phyloP scores from a whole-genome alignment of 2,329 filamentous ascomycete species.

The Aspergillus fischeri region DNA sequence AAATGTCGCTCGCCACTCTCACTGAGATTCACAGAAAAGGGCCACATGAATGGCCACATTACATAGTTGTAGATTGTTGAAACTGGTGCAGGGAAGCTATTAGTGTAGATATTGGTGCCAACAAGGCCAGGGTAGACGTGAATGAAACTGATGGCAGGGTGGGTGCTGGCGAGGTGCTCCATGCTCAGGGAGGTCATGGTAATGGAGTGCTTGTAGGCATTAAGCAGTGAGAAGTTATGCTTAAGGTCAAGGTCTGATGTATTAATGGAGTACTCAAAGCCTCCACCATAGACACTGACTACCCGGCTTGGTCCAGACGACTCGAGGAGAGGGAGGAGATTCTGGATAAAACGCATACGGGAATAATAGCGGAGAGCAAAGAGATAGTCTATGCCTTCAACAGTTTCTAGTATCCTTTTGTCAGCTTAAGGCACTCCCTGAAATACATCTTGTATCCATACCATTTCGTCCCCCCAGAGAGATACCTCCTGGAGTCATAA shows the following conservation, averaged over 20 bases:
- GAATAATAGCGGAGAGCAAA: constrained; percentile 25
- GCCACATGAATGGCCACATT: constrained; percentile 3
- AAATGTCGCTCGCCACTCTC: constrained; percentile 14
- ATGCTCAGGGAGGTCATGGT: constrained; percentile 49
- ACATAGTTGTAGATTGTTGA: constrained; percentile 7
- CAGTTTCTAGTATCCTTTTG: constrained; percentile 16
- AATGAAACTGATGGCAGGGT: constrained; percentile 47
- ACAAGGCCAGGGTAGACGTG: constrained; percentile 49
- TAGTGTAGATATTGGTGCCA: constrained; percentile 38
- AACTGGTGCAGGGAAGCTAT: constrained; percentile 5
- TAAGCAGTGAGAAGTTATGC: constrained; percentile 19
- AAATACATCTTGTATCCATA: neutral
- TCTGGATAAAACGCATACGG: constrained; percentile 28
- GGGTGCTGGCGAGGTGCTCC: constrained; percentile 45
- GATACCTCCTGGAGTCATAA: constrained; percentile 21
- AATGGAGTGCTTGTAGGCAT: constrained; percentile 38
- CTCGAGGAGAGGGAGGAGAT: constrained; percentile 24
- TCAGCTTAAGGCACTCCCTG: neutral
- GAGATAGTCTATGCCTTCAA: constrained; percentile 25
- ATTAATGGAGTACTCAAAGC: constrained; percentile 48
- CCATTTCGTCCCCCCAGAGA: constrained; percentile 9
- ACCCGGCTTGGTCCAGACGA: constrained; percentile 45
- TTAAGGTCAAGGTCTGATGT: constrained; percentile 41
- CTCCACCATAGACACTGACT: constrained; percentile 50
- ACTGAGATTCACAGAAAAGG: constrained; percentile 4